phyloP scores from a whole-genome alignment of 129 eudicot species.

The Apium graveolens region DNA sequence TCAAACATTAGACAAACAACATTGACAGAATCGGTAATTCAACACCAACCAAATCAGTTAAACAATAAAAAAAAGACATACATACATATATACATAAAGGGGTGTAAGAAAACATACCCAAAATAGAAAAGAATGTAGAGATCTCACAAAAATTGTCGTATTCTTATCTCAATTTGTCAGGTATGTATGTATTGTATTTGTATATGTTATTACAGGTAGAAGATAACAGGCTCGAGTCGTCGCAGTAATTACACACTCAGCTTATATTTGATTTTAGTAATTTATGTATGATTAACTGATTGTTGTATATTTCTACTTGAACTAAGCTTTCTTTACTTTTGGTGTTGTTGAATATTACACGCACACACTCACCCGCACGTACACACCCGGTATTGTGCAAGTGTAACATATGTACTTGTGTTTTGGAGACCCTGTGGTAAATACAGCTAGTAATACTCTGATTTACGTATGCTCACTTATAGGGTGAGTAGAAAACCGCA shows the following conservation, averaged over 20 bases:
- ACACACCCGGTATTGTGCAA: no score
- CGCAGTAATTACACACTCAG: not conserved
- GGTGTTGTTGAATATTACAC: no score
- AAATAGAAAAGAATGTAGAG: not conserved
- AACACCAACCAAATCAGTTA: not conserved
- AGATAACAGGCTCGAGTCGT: conserved; percentile 4
- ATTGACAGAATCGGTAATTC: not conserved
- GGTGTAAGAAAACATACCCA: not conserved
- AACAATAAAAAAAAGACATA: not conserved
- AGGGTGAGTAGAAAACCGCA: no score
- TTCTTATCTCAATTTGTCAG: not conserved
- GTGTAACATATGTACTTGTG: no score
- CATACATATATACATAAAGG: not conserved
- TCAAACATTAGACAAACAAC: not conserved
- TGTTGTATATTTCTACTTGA: not conserved
- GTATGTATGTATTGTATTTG: not conserved
- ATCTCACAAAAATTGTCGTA: conserved; percentile 1
- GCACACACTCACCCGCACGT: no score
- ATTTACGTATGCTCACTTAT: no score
- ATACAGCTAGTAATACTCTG: no score
- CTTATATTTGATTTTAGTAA: not conserved
- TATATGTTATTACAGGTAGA: not conserved
- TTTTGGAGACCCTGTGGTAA: no score
- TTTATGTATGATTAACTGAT: not conserved
- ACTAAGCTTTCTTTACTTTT: not conserved